Conservation (phyloP, 1,284 basidiomycete genomes). For the Phellopilus nigrolimitatus region DNA sequence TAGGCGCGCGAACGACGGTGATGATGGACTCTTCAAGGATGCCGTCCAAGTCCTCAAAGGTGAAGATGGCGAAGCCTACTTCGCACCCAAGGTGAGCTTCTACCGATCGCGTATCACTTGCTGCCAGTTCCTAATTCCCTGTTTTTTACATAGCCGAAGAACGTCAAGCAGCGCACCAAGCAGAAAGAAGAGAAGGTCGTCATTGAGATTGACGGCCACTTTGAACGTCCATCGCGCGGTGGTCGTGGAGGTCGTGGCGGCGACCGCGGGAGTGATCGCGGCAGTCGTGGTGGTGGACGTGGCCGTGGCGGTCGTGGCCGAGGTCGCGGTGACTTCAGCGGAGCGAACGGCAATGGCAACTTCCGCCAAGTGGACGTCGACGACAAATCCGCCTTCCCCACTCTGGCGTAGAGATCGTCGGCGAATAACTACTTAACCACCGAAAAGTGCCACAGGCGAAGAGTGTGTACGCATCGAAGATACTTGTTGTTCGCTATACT, state of each 20-base stretch:
- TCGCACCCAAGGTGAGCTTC: slow-evolving; percentile 65
- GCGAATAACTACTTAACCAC: background rate
- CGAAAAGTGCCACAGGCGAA: slow-evolving; percentile 2
- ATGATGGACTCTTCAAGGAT: slow-evolving; percentile 58
- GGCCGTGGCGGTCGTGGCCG: slow-evolving; percentile 24
- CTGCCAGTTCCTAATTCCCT: background rate
- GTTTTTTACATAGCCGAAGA: slow-evolving; percentile 43
- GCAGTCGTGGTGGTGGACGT: slow-evolving; percentile 37
- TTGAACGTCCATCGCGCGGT: slow-evolving; percentile 65
- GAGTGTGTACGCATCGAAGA: background rate
- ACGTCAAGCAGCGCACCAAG: slow-evolving; percentile 58
- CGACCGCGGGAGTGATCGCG: no score
- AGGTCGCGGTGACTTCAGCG: slow-evolving; percentile 19
- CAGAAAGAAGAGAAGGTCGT: slow-evolving; percentile 72
- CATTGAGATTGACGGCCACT: slow-evolving; percentile 74
- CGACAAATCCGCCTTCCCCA: slow-evolving; percentile 82
- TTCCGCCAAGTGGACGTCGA: slow-evolving; percentile 58
- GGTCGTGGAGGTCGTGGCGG: slow-evolving; percentile 43
- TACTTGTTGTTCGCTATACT: slow-evolving; percentile 1
- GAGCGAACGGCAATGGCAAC: slow-evolving; percentile 29
- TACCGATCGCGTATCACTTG: no score
- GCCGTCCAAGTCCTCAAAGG: slow-evolving; percentile 55
- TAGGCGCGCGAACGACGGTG: slow-evolving; percentile 68
- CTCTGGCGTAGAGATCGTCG: slow-evolving; percentile 36
- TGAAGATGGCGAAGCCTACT: slow-evolving; percentile 61